phyloP scores from a whole-genome alignment of 768 basidiomycete genomes.

The Dioszegia aurantiaca region DNA sequence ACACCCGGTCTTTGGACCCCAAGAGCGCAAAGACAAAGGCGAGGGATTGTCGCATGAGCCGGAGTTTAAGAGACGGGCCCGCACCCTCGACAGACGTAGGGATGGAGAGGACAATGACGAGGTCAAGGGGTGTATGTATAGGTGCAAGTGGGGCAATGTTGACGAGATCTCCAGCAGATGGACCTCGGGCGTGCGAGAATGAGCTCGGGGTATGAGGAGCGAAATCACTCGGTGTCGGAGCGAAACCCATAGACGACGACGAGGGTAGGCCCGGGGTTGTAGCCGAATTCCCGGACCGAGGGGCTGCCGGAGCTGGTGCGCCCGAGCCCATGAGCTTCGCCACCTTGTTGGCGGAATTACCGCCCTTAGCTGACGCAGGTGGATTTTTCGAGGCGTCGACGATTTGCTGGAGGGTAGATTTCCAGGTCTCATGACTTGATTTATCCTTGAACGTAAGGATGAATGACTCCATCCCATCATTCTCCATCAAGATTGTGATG shows the following conservation, averaged over 20 bases:
- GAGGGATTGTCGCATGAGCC: constrained; percentile 82
- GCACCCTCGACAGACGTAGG: constrained; percentile 58
- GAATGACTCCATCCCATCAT: constrained; percentile 86
- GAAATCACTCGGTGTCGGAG: constrained; percentile 57
- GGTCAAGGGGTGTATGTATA: constrained; percentile 81
- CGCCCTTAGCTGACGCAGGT: neutral
- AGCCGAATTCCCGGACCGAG: constrained; percentile 3
- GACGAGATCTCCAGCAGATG: constrained; percentile 58
- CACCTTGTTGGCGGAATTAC: constrained; percentile 23
- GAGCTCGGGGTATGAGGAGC: neutral
- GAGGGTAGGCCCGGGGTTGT: constrained; percentile 6
- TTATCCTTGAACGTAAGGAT: constrained; percentile 93
- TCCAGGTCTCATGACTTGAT: constrained; percentile 85
- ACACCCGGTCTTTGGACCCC: constrained; percentile 73
- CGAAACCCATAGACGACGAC: constrained; percentile 19
- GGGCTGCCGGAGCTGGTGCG: constrained; percentile 15
- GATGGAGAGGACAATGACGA: constrained; percentile 85
- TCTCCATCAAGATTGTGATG: constrained; percentile 96
- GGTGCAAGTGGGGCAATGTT: constrained; percentile 78
- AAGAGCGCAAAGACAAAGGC: constrained; percentile 80
- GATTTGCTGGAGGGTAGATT: constrained; percentile 72
- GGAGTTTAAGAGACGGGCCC: constrained; percentile 65
- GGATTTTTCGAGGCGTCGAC: constrained; percentile 54
- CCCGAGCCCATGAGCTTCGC: constrained; percentile 36
- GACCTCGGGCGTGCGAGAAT: constrained; percentile 62